Evolutionary conservation across 148 eudicot species (phyloP), one percentile per base, ranked within the genome.

Genomic region (Dianthus caryophyllus): DNA sequence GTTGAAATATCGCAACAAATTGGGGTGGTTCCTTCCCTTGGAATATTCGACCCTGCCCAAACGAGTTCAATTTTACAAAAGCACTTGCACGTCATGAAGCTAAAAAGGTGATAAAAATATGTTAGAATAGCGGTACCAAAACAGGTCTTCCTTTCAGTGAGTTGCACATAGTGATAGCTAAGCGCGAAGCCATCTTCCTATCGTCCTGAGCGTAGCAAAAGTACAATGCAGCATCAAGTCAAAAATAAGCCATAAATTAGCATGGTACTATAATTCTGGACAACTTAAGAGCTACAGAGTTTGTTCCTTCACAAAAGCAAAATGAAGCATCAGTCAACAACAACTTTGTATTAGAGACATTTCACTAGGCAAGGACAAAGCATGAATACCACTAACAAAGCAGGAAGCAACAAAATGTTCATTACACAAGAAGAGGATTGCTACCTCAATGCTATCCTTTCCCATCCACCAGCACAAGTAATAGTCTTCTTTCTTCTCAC

Each of bases 381-480:
- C n/a, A n/a, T n/a, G n/a, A n/a, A 51, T 36, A 71, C 36, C 33
- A 39, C 48, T 44, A 36, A 6, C 33, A 64, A 62, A 9, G 39
- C 61, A 11, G 65, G 43, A 27, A 52, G 53, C 13, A 20, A 53
- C 30, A 52, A 31, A 2, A 39, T 14, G 20, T 20, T 29, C 41
- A 55, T 17, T 22, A 67, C 12, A 44, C 13, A 64, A 22, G 16
- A 22, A 41, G 18, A 44, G 20, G 31, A 49, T 71, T 46, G 62
- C 69, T 77, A 95, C 99, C 96, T 95, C 96, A 74, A 84, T 75
- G 75, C 97, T 95, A 78, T 95, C 97, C 70, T 87, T 95, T 48
- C 99, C 99, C 59, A 90, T 87, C 99, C 99, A 95, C 82, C 82
- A 95, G 83, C 96, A 95, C 82, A 95, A 83, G 84, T 90, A 95